Percentiles rank a stretch among this genome's conserved stretches.
These are phyloP conservation scores for Linderniella brevidens DNA, from an alignment of 257 asterid species.

Conservation along the genomic window DNA sequence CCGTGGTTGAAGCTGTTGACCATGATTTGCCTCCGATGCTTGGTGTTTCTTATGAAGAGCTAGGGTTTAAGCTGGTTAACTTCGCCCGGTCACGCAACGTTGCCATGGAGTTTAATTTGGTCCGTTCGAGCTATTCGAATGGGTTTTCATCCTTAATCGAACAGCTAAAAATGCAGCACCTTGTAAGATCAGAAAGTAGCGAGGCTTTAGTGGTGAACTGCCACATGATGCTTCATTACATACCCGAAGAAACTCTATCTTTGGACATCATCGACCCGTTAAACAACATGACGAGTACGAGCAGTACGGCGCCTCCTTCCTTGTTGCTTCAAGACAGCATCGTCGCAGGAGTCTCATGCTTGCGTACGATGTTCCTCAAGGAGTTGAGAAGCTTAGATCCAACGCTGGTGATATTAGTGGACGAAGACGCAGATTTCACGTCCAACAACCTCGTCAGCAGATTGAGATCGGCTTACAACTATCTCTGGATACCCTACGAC, in stretches of 20 bases:
- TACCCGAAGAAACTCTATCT: slow-evolving; percentile 57
- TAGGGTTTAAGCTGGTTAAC: slow-evolving; percentile 50
- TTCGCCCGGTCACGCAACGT: slow-evolving; percentile 65
- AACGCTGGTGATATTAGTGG: slow-evolving; percentile 39
- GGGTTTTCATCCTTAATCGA: slow-evolving; percentile 55
- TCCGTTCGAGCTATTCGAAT: slow-evolving; percentile 36
- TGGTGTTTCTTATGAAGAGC: slow-evolving; percentile 63
- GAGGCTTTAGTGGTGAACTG: slow-evolving; percentile 81
- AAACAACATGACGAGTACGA: no score
- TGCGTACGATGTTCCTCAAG: slow-evolving; percentile 41
- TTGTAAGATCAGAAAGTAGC: slow-evolving; percentile 17
- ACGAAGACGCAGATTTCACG: slow-evolving; percentile 87
- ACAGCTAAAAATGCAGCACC: slow-evolving; percentile 35
- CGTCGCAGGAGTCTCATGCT: no score
- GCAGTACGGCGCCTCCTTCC: no score
- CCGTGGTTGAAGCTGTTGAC: slow-evolving; percentile 50
- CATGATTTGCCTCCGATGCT: slow-evolving; percentile 63
- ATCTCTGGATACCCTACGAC: slow-evolving; percentile 89
- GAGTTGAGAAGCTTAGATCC: slow-evolving; percentile 49
- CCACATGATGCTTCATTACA: slow-evolving; percentile 83
- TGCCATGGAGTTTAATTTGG: slow-evolving; percentile 41
- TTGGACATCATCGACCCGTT: neutral
- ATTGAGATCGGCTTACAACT: slow-evolving; percentile 67
- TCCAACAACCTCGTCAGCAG: slow-evolving; percentile 43
- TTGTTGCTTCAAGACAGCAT: no score